These are phyloP conservation scores for Iberis amara DNA, from an alignment of 441 rosid genomes.

Conservation along the genomic window DNA sequence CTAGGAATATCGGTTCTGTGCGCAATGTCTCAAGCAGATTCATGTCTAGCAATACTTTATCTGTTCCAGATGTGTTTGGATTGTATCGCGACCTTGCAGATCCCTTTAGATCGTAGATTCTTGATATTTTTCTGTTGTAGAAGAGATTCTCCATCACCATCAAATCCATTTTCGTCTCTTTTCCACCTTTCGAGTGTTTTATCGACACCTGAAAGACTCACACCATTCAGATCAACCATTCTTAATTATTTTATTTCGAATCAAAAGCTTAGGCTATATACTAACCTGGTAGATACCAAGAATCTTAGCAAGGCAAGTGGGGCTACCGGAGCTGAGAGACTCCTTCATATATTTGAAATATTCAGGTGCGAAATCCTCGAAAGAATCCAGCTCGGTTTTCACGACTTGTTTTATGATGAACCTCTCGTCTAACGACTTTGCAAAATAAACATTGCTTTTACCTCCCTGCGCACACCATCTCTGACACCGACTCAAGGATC, in stretches of 20 bases:
- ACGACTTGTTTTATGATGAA: constrained; percentile 84
- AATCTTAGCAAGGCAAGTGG: constrained; percentile 92
- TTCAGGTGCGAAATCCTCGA: constrained; percentile 70
- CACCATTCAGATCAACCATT: constrained; percentile 18
- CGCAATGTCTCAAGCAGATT: constrained; percentile 70
- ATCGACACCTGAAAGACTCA: constrained; percentile 53
- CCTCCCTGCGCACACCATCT: constrained; percentile 97
- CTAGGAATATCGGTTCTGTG: constrained; percentile 85
- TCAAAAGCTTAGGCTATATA: not conserved
- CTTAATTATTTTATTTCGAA: not conserved
- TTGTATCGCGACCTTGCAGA: constrained; percentile 75
- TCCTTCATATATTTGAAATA: constrained; percentile 74
- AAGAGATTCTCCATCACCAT: constrained; percentile 98
- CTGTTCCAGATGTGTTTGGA: constrained; percentile 62
- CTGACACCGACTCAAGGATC: constrained; percentile 80
- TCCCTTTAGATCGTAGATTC: constrained; percentile 85
- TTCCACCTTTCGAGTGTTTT: constrained; percentile 72
- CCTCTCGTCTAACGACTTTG: constrained; percentile 87
- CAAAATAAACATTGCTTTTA: constrained; percentile 88
- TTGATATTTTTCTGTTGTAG: constrained; percentile 57
- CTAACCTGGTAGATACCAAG: constrained; percentile 96
- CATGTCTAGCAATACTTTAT: constrained; percentile 74
- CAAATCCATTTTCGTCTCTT: constrained; percentile 83
- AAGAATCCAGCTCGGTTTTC: constrained; percentile 84
- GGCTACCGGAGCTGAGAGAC: constrained; percentile 67